Conservation (phyloP, 1,284 basidiomycete species). For the Exobasidium rhododendri region DNA sequence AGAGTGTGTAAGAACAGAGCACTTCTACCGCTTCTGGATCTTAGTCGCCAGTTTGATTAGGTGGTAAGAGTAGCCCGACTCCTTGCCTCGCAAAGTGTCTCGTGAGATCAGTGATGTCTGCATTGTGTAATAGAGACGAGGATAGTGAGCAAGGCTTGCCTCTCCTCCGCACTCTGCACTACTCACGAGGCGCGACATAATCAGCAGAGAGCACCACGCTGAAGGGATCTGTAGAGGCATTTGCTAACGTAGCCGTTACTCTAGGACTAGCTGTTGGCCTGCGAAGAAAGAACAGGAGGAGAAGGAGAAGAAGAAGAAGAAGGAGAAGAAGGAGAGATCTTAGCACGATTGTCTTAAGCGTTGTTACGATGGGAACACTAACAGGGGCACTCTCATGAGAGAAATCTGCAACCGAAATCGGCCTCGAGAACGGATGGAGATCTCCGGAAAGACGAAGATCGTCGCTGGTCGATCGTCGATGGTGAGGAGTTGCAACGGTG, state of each 20-base stretch:
- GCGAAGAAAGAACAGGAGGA: constrained; percentile 2
- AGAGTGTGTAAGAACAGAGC: no score
- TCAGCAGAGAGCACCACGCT: constrained; percentile 16
- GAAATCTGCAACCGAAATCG: constrained; percentile 26
- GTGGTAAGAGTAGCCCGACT: constrained; percentile 29
- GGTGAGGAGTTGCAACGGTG: constrained; percentile 17
- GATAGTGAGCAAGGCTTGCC: constrained; percentile 14
- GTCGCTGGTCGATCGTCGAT: constrained; percentile 8
- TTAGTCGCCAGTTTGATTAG: constrained; percentile 23
- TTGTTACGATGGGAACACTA: no score
- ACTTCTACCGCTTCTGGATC: no score
- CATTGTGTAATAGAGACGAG: constrained; percentile 21
- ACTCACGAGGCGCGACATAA: neutral
- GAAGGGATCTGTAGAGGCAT: constrained; percentile 24
- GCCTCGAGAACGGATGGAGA: constrained; percentile 32
- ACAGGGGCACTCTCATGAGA: constrained; percentile 24
- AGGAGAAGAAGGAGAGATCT: neutral
- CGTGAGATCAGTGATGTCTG: constrained; percentile 37
- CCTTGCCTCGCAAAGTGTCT: constrained; percentile 38
- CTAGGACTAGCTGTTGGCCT: neutral
- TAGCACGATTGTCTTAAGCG: no score
- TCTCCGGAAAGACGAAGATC: constrained; percentile 41
- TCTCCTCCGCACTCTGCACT: constrained; percentile 13
- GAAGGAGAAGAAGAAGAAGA: neutral
- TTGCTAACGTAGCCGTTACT: constrained; percentile 15